A percentile compares a stretch with the other conserved stretches of the same genome.
phyloP scores from a whole-genome alignment of 2,329 filamentous ascomycete genomes.

The Amauroascus verrucosus region DNA sequence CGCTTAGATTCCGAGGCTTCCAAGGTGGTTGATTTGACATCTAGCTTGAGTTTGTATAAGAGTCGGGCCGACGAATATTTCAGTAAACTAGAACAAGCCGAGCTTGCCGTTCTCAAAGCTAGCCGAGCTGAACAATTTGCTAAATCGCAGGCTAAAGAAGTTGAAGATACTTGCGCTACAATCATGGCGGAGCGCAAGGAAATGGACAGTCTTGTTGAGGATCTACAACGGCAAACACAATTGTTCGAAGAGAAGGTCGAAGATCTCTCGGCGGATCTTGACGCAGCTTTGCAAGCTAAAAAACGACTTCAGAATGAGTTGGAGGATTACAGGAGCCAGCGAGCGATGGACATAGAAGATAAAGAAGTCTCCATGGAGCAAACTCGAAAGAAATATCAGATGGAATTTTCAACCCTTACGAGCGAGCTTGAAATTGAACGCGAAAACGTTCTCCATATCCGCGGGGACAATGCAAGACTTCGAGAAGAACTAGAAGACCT shows the following conservation, averaged over 20 bases:
- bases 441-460: conserved; percentile 74
- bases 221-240: conserved; percentile 81
- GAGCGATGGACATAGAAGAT: conserved; percentile 92
- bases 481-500: conserved; percentile 95
- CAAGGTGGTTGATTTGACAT: conserved; percentile 70
- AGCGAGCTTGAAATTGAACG: conserved; percentile 90
- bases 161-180: conserved; percentile 79
- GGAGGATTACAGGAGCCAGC: conserved; percentile 90
- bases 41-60: conserved; percentile 83
- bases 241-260: conserved; percentile 84
- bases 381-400: conserved; percentile 93
- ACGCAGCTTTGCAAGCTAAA: conserved; percentile 76
- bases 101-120: conserved; percentile 89
- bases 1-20: conserved; percentile 81
- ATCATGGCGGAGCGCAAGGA: conserved; percentile 88
- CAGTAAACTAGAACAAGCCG: conserved; percentile 89
- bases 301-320: conserved; percentile 93
- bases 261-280: conserved; percentile 80
- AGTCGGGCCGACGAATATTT: conserved; percentile 91
- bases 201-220: conserved; percentile 77
- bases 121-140: conserved; percentile 88
- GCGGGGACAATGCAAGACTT: conserved; percentile 74
- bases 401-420: conserved; percentile 77
- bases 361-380: conserved; percentile 95
- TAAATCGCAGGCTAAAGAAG: conserved; percentile 76